Conservation (phyloP, 2,329 filamentous ascomycete species). For the Emergomyces orientalis region DNA sequence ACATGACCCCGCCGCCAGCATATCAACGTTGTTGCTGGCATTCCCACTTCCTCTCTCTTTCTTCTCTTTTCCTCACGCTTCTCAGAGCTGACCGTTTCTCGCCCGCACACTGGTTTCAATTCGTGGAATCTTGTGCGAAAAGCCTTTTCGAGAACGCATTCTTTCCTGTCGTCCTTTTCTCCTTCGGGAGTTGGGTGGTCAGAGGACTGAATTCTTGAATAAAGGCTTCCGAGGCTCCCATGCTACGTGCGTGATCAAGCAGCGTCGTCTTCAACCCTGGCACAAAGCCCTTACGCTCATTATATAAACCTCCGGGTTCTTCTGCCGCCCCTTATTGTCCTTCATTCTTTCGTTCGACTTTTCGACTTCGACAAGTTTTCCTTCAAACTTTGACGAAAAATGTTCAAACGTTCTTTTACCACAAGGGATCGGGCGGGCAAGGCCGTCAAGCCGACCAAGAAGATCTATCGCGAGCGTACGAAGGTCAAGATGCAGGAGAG, state of each 20-base stretch:
- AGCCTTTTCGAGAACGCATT: slow-evolving; percentile 19
- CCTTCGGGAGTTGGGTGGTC: slow-evolving; percentile 18
- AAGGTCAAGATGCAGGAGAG: slow-evolving; percentile 85
- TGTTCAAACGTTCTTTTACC: slow-evolving; percentile 90
- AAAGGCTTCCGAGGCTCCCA: slow-evolving; percentile 48
- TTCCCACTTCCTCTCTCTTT: slow-evolving; percentile 28
- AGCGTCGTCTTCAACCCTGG: slow-evolving; percentile 34
- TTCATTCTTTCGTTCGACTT: slow-evolving; percentile 42
- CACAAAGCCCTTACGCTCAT: slow-evolving; percentile 30
- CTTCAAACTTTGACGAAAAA: slow-evolving; percentile 42
- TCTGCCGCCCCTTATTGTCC: slow-evolving; percentile 35
- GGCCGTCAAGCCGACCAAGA: slow-evolving; percentile 68
- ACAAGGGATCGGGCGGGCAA: slow-evolving; percentile 82
- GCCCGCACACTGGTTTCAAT: slow-evolving; percentile 22
- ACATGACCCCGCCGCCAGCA: slow-evolving; percentile 16
- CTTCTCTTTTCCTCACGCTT: slow-evolving; percentile 40
- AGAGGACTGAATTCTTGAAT: slow-evolving; percentile 29
- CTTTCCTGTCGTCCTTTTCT: slow-evolving; percentile 22
- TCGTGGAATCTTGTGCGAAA: slow-evolving; percentile 41
- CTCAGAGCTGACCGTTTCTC: slow-evolving; percentile 33
- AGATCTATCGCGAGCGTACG: slow-evolving; percentile 64
- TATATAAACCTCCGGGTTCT: slow-evolving; percentile 31
- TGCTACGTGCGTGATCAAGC: slow-evolving; percentile 45
- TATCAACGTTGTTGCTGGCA: slow-evolving; percentile 33
- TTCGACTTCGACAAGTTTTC: slow-evolving; percentile 20